These are phyloP conservation scores for Lachnellula subtilissima DNA, from an alignment of 2,329 filamentous ascomycete species.

Conservation along the genomic window DNA sequence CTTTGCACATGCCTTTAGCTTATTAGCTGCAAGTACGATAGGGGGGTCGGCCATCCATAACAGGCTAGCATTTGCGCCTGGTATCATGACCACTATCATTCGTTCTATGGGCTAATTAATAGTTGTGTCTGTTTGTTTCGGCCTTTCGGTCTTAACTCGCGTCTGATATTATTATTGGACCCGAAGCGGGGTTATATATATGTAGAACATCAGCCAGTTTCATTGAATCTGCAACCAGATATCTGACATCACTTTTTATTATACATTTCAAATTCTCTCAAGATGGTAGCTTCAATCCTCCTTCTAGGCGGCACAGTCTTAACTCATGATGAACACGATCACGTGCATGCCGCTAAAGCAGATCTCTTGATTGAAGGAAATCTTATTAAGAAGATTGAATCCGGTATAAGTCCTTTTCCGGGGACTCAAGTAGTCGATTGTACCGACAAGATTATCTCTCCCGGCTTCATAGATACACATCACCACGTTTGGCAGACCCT, in stretches of 20 bases:
- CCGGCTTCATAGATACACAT: constrained; percentile 37
- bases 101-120: no score
- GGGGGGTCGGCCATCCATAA: no score
- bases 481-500: constrained; percentile 32
- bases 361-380: constrained; percentile 29
- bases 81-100: no score
- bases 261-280: background rate
- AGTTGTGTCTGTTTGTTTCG: no score
- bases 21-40: no score
- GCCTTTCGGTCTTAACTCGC: no score
- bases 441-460: constrained; percentile 32
- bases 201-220: no score
- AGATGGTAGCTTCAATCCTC: constrained; percentile 22
- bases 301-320: constrained; percentile 35
- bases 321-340: constrained; percentile 31
- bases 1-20: no score
- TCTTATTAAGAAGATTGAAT: constrained; percentile 32
- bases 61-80: no score
- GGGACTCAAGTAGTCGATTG: constrained; percentile 34
- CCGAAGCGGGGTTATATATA: no score
- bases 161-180: no score
- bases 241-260: background rate
- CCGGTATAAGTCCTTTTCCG: constrained; percentile 19
- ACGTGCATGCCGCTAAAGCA: constrained; percentile 29
- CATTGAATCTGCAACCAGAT: no score